phyloP scores from a whole-genome alignment of 257 asterid genomes.

The Leptodermis oblonga region DNA sequence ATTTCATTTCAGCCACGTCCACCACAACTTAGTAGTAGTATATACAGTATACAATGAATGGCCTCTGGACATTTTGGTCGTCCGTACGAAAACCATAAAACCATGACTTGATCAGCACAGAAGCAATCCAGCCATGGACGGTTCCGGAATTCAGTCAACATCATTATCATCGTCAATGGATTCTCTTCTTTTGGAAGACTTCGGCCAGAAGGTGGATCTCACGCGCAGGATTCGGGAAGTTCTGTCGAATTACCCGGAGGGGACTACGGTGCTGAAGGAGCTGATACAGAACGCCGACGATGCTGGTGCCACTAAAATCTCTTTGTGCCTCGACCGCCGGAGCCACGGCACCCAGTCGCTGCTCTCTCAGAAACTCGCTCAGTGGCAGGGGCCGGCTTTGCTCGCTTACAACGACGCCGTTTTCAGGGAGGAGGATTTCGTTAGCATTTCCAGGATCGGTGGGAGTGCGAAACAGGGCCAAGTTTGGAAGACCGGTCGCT shows the following conservation, averaged over 20 bases:
- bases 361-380: conserved; percentile 59
- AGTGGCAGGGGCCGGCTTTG: conserved; percentile 94
- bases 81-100: neutral
- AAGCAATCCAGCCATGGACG: no score
- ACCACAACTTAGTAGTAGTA: neutral
- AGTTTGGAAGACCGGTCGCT: conserved; percentile 93
- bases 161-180: conserved; percentile 23
- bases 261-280: conserved; percentile 92
- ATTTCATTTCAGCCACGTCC: no score
- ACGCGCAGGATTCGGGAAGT: conserved; percentile 96
- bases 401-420: conserved; percentile 84
- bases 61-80: neutral
- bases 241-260: conserved; percentile 84
- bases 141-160: conserved; percentile 1
- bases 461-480: conserved; percentile 83
- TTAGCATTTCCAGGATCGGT: conserved; percentile 88
- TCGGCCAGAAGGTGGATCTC: conserved; percentile 96
- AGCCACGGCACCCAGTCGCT: conserved; percentile 57
- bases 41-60: neutral
- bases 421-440: conserved; percentile 87
- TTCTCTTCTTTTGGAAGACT: conserved; percentile 65
- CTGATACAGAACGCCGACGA: conserved; percentile 97
- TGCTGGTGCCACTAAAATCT: conserved; percentile 91
- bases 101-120: conserved; percentile 8
- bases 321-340: conserved; percentile 86